A percentile compares a stretch with the other conserved stretches of the same genome.
Conservation (phyloP, 306 rosid species). For the Inga leiocalycina region DNA sequence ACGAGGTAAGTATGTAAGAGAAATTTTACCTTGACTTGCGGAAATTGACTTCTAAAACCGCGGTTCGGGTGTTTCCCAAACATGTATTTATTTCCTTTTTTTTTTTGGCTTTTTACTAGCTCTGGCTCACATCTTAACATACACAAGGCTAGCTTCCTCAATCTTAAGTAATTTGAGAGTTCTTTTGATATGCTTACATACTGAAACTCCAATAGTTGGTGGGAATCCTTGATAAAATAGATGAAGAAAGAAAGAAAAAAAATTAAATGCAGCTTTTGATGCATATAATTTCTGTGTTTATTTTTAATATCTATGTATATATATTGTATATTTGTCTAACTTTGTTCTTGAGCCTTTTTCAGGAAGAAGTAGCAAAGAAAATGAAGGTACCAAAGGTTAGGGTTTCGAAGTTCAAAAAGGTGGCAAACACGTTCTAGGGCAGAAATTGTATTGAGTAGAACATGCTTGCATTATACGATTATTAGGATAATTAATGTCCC, state of each 20-base stretch:
- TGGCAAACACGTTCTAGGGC: conserved; percentile 44
- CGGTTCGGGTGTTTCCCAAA: too few species aligned
- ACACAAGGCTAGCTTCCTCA: too few species aligned
- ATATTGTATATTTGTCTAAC: conserved; percentile 14
- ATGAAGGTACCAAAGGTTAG: not conserved
- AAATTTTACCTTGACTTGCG: too few species aligned
- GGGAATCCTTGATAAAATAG: conserved; percentile 18
- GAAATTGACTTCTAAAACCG: too few species aligned
- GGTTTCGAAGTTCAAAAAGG: conserved; percentile 33
- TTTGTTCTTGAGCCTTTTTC: conserved; percentile 15
- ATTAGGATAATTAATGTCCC: conserved; percentile 16
- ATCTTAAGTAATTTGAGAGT: too few species aligned
- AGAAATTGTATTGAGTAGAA: not conserved
- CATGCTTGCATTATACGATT: conserved; percentile 28
- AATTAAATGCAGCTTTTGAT: conserved; percentile 32
- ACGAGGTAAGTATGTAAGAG: too few species aligned
- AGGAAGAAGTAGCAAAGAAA: conserved; percentile 2
- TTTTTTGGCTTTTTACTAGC: too few species aligned
- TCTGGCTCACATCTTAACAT: too few species aligned
- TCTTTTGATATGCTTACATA: too few species aligned
- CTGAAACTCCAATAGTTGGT: not conserved
- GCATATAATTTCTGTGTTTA: not conserved
- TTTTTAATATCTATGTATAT: not conserved
- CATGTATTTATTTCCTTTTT: too few species aligned
- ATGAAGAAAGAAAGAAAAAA: not conserved